Evolutionary conservation across 1,284 basidiomycete species (phyloP), one percentile per base, ranked within the genome.

Genomic region (Cryptococcus floricola): DNA sequence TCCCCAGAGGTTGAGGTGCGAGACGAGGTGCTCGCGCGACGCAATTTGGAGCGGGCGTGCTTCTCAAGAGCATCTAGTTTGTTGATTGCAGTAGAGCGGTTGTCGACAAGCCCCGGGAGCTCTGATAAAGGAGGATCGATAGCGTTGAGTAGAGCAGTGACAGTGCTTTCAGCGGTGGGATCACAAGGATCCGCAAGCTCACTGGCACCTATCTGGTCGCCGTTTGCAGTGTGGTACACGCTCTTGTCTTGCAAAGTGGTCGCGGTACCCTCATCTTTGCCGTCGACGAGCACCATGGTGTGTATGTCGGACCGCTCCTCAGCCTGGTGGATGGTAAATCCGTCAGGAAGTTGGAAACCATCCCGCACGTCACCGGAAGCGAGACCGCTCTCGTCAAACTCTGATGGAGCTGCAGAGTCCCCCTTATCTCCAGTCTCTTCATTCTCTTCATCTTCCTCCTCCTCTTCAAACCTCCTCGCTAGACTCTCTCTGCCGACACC

Each of bases 171-270:
- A 59, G 91, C 87, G 64, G 87, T 87, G 0, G 94, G 91, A 74
- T 92, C 89, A 78, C 91, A 95, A 2, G 91, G 93, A 69, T 96
- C 94, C 3, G 87, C 81, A 13, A 66, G 25, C 19, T 25, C 45
- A 18, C 31, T 23, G 13, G 25, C 31, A 19, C 45, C 23, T 6
- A 46, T 14, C 13, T 18, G 25, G 8, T 23, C 42, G 41, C 43
- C 38, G 14, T 49, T n/a, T 2, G 67, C 67, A 19, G 67, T 69
- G 39, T 65, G 56, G 25, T 60, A 52, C 5, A 39, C 45, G 10
- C 54, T 53, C 54, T 50, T 58, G 55, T 39, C 58, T 34, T 13
- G 59, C 56, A 7, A 16, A 13, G 54, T 57, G 23, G 59, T 58
- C 58, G 62, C 57, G 1, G 56, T 58, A 25, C 52, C 53, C 31